These are phyloP conservation scores for Alternaria sp. DNA, from an alignment of 2,329 filamentous ascomycete species.

Conservation along the genomic window DNA sequence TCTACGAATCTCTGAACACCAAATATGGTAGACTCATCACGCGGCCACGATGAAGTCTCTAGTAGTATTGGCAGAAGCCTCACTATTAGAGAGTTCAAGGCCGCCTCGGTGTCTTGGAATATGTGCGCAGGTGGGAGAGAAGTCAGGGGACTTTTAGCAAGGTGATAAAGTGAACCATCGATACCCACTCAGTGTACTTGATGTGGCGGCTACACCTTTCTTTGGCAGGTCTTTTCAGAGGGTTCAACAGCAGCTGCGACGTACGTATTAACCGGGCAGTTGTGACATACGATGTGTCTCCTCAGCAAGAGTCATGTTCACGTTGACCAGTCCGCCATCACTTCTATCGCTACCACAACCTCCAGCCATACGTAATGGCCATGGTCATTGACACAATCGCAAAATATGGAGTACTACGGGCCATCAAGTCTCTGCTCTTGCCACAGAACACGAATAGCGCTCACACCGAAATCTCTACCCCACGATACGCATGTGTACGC, in stretches of 20 bases:
- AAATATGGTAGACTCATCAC: too few relatives aligned
- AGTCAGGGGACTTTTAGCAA: not conserved
- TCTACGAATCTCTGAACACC: not conserved
- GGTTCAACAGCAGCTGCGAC: not conserved
- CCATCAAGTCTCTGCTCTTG: constrained; percentile 2
- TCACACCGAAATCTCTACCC: not conserved
- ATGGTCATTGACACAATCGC: constrained; percentile 2
- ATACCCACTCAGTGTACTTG: too few relatives aligned
- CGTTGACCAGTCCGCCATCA: not conserved
- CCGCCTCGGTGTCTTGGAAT: not conserved
- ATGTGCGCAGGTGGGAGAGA: not conserved
- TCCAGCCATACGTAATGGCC: not conserved
- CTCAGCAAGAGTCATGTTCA: not conserved
- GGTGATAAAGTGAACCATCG: not conserved
- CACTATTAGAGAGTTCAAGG: not conserved
- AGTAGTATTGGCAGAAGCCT: not conserved
- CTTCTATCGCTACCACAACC: not conserved
- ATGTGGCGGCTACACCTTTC: not conserved
- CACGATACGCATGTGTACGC: constrained; percentile 6
- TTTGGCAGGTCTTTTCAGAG: not conserved
- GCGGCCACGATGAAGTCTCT: not conserved
- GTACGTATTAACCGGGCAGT: not conserved
- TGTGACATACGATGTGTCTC: not conserved
- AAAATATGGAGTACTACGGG: constrained; percentile 2
- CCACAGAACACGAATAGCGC: not conserved